phyloP scores from a whole-genome alignment of 2,329 filamentous ascomycete species.

The Podosphaera fusca region DNA sequence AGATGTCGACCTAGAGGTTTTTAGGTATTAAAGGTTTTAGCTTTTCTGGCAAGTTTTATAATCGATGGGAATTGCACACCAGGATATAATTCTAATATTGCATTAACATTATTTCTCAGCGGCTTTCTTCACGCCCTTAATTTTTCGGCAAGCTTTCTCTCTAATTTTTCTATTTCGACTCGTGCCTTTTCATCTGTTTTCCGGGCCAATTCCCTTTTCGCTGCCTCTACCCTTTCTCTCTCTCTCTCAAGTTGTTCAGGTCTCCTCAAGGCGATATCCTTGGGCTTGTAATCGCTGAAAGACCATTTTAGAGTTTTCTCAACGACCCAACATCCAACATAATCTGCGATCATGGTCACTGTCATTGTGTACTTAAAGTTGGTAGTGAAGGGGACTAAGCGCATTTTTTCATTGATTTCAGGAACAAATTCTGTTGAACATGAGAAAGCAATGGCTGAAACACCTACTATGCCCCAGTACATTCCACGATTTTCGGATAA shows the following conservation, averaged over 20 bases:
- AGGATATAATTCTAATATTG: slow-evolving; percentile 4
- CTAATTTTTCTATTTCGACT: slow-evolving; percentile 30
- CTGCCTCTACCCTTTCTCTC: slow-evolving; percentile 38
- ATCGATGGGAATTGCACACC: not conserved
- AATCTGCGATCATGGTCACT: slow-evolving; percentile 67
- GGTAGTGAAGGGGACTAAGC: slow-evolving; percentile 66
- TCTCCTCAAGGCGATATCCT: slow-evolving; percentile 73
- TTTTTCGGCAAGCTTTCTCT: slow-evolving; percentile 29
- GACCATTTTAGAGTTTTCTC: slow-evolving; percentile 65
- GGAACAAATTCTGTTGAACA: slow-evolving; percentile 91
- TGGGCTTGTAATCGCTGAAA: slow-evolving; percentile 80
- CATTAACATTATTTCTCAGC: not conserved
- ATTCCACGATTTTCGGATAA: slow-evolving; percentile 77
- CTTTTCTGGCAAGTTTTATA: not conserved
- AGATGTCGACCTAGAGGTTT: too few relatives aligned
- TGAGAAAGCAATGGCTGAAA: slow-evolving; percentile 74
- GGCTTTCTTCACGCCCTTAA: not conserved
- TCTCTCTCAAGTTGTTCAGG: slow-evolving; percentile 72
- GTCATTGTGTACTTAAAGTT: slow-evolving; percentile 85
- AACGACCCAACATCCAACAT: slow-evolving; percentile 63
- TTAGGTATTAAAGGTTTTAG: not conserved
- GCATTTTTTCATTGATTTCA: slow-evolving; percentile 82
- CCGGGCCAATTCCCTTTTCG: slow-evolving; percentile 24
- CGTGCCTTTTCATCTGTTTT: slow-evolving; percentile 29
- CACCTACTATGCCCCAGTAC: slow-evolving; percentile 88